Evolutionary conservation across 1,139 yeast species (phyloP).

Genomic region (Arxiozyma slooffiae): DNA sequence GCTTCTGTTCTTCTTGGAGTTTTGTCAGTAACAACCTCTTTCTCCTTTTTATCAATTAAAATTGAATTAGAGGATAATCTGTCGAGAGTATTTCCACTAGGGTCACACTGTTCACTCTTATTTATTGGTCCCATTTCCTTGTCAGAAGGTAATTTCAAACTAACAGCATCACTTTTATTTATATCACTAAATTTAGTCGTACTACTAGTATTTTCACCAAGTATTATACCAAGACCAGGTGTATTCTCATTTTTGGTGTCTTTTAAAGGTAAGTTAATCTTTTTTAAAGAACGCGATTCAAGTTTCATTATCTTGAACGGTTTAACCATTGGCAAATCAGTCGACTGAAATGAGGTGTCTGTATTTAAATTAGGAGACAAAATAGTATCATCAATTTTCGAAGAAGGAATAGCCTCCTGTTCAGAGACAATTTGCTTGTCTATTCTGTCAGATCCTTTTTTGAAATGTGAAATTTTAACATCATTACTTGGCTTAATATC

Average conservation of each 20-base stretch:
- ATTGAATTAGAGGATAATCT: neutral
- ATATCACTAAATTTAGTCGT: neutral
- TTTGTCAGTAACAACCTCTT: neutral
- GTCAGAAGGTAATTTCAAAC: neutral
- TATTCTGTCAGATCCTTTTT: neutral
- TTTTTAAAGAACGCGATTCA: constrained; percentile 7
- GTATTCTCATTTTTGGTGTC: neutral
- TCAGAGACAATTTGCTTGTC: neutral
- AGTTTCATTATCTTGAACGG: constrained; percentile 8
- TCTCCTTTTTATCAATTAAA: neutral
- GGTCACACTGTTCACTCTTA: too few relatives aligned
- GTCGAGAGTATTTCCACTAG: neutral
- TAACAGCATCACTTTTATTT: neutral
- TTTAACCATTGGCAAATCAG: neutral
- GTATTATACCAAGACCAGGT: constrained; percentile 3
- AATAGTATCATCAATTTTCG: neutral
- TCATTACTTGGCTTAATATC: neutral
- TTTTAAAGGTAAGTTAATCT: constrained; percentile 4
- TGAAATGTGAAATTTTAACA: neutral
- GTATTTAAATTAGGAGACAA: neutral
- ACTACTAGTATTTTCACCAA: neutral
- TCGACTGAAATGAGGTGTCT: neutral
- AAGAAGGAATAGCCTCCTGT: neutral
- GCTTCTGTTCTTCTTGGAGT: neutral
- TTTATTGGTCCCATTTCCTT: neutral